Conservation (phyloP, 352 stramenopile species). For the Globisporangium carolinianum region DNA sequence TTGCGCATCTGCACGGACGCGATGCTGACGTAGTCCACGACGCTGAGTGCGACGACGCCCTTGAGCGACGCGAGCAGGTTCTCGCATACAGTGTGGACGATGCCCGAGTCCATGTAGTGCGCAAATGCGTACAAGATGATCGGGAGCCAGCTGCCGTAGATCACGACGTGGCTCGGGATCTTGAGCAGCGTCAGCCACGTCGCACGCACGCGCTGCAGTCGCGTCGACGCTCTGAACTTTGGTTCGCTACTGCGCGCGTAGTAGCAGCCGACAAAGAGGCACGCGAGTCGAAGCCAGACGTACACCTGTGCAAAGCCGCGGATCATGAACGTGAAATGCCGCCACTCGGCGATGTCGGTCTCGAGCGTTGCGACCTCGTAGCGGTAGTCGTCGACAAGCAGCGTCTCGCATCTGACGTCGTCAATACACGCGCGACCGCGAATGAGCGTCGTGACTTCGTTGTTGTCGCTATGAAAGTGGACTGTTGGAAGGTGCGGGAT, state of each 20-base stretch:
- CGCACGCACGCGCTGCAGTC: background rate
- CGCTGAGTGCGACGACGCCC: conserved; percentile 14
- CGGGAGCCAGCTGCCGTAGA: conserved; percentile 31
- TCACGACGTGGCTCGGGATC: conserved; percentile 25
- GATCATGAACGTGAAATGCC: conserved; percentile 13
- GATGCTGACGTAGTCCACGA: conserved; percentile 9
- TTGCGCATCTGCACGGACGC: conserved; percentile 32
- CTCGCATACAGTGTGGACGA: conserved; percentile 18
- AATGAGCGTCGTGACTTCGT: conserved; percentile 28
- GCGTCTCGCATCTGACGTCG: conserved; percentile 17
- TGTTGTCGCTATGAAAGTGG: conserved; percentile 9
- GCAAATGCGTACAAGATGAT: conserved; percentile 21
- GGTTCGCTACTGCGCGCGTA: conserved; percentile 11
- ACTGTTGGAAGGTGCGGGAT: background rate
- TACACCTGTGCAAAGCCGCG: conserved; percentile 27
- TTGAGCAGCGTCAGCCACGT: conserved; percentile 13
- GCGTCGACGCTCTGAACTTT: conserved; percentile 5
- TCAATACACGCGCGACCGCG: conserved; percentile 14
- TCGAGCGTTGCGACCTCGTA: conserved; percentile 36
- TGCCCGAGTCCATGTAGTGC: conserved; percentile 17
- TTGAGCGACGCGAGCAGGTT: conserved; percentile 12
- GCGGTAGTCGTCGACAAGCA: conserved; percentile 45
- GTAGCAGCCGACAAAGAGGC: conserved; percentile 19
- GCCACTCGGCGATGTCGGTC: conserved; percentile 31
- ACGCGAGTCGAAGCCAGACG: conserved; percentile 34